These are phyloP conservation scores for Myxozyma neotropica DNA, from an alignment of 805 yeast species.

Conservation along the genomic window DNA sequence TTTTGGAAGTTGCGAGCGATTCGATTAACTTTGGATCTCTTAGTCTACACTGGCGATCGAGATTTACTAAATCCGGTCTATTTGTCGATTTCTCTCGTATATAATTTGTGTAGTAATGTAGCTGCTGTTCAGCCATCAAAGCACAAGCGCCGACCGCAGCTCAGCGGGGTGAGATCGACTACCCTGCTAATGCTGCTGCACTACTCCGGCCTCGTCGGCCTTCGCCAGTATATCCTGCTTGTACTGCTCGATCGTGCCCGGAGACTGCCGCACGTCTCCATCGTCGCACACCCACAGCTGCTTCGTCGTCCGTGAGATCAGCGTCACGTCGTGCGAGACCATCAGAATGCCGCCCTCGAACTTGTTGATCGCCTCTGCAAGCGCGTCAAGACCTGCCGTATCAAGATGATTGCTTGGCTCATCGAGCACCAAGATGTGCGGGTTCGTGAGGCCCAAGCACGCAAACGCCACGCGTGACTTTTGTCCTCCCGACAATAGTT, in stretches of 20 bases:
- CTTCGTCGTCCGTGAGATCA: conserved; percentile 84
- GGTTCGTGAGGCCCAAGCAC: conserved; percentile 83
- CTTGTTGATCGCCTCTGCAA: conserved; percentile 80
- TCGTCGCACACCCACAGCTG: conserved; percentile 96
- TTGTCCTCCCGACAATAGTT: conserved; percentile 93
- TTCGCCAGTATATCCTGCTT: conserved; percentile 79
- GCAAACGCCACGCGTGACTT: conserved; percentile 98
- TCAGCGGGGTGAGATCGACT: no score
- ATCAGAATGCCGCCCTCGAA: conserved; percentile 95
- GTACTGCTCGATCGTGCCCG: conserved; percentile 84
- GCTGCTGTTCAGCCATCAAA: no score
- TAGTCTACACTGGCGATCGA: no score
- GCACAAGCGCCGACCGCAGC: no score
- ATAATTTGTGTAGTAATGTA: no score
- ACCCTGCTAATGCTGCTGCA: conserved; percentile 83
- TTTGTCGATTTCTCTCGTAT: no score
- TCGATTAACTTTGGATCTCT: no score
- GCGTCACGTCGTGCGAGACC: conserved; percentile 97
- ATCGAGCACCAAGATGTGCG: conserved; percentile 89
- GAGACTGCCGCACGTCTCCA: conserved; percentile 74
- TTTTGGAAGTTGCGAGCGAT: no score
- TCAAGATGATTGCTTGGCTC: conserved; percentile 99
- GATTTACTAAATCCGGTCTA: no score
- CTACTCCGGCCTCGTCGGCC: conserved; percentile 87
- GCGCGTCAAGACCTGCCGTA: conserved; percentile 96